Evolutionary conservation across 352 stramenopile species (phyloP).

Genomic region (Paralagenidium karlingii): DNA sequence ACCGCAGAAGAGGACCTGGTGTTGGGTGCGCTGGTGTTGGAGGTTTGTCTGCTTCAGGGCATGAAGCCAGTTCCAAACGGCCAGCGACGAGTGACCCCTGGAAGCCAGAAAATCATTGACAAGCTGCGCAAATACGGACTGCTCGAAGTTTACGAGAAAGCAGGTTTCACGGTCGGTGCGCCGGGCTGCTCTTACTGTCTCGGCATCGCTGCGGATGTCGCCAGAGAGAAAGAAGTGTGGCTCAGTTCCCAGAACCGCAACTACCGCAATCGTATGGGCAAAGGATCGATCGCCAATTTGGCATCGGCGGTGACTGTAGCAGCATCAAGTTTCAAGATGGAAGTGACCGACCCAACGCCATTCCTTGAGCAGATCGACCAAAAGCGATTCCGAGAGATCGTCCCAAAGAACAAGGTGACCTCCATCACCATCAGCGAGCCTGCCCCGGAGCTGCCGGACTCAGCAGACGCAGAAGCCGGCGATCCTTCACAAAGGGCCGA

Average conservation of each 20-base stretch:
- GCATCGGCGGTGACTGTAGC: constrained; percentile 69
- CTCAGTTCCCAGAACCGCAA: constrained; percentile 78
- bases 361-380: constrained; percentile 65
- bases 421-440: constrained; percentile 32
- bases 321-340: constrained; percentile 73
- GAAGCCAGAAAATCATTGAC: constrained; percentile 68
- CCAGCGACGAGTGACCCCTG: constrained; percentile 64
- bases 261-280: constrained; percentile 81
- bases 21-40: constrained; percentile 60
- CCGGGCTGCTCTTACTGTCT: constrained; percentile 75
- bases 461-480: constrained; percentile 7
- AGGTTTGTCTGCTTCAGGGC: constrained; percentile 57
- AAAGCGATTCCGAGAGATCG: constrained; percentile 42
- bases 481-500: too few species aligned
- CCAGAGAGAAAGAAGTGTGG: constrained; percentile 73
- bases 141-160: constrained; percentile 64
- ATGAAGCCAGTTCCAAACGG: constrained; percentile 38
- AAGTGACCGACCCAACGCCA: constrained; percentile 59
- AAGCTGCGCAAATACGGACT: constrained; percentile 67
- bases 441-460: constrained; percentile 31
- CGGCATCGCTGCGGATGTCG: constrained; percentile 71
- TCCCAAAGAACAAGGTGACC: constrained; percentile 31
- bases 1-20: constrained; percentile 75
- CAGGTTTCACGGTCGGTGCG: constrained; percentile 62
- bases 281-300: constrained; percentile 68